A percentile compares a stretch with the other conserved stretches of the same genome.
These are phyloP conservation scores for Neurospora sp. DNA, from an alignment of 495 filamentous ascomycete species.

Conservation along the genomic window DNA sequence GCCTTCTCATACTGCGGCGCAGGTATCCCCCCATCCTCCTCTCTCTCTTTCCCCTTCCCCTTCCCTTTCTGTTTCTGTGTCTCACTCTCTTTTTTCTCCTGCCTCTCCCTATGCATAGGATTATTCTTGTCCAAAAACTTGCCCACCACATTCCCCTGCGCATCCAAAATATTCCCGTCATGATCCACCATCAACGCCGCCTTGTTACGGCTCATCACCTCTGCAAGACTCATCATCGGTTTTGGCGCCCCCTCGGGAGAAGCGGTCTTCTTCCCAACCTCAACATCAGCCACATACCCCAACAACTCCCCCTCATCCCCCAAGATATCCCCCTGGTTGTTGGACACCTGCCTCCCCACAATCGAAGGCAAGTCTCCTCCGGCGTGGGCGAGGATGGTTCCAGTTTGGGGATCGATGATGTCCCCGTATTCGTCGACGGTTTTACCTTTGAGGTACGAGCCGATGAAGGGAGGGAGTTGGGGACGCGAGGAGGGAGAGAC, in stretches of 20 bases:
- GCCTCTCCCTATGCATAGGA: slow-evolving; percentile 10
- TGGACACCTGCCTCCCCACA: slow-evolving; percentile 32
- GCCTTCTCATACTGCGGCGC: slow-evolving; percentile 10
- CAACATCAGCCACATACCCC: slow-evolving; percentile 38
- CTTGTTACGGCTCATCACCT: slow-evolving; percentile 22
- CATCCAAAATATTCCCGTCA: slow-evolving; percentile 35
- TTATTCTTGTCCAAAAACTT: slow-evolving; percentile 33
- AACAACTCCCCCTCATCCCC: slow-evolving; percentile 34
- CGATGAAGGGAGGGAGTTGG: slow-evolving; percentile 24
- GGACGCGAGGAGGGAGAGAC: slow-evolving; percentile 10
- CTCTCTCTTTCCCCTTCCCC: background rate
- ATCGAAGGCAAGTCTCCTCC: slow-evolving; percentile 38
- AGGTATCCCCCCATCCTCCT: background rate
- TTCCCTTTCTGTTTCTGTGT: background rate
- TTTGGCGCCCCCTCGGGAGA: background rate
- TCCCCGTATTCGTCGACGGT: slow-evolving; percentile 60
- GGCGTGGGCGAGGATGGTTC: slow-evolving; percentile 34
- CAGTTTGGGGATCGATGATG: slow-evolving; percentile 55
- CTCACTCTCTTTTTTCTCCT: background rate
- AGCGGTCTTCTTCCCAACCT: slow-evolving; percentile 13
- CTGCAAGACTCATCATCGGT: slow-evolving; percentile 22
- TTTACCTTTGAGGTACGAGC: slow-evolving; percentile 57
- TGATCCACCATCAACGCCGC: slow-evolving; percentile 35
- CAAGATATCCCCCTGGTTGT: slow-evolving; percentile 31
- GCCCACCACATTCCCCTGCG: slow-evolving; percentile 32